Evolutionary conservation across 805 yeast species (phyloP), one percentile per base, ranked within the genome.

Genomic region (Millerago galiae): DNA sequence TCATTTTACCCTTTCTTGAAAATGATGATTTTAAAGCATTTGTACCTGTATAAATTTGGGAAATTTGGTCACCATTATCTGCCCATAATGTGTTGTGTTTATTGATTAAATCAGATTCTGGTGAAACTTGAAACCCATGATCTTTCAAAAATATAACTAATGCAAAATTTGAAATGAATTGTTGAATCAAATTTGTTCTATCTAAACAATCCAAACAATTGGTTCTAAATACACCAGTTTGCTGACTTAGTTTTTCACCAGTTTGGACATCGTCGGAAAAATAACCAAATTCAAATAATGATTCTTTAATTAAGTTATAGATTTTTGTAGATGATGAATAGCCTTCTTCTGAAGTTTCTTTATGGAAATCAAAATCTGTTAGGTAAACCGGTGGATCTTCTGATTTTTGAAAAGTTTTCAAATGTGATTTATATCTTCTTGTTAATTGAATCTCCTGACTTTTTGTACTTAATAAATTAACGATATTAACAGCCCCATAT

Each of bases 11-110:
- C 25, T 86, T 81, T 58, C 99, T 75, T 2, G 98, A 86, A 57
- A 84, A 93, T 4, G 96, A 88, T 0, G 96, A 86, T 62, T 93
- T 93, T 48, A 93, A 70, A 0, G 99, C 99, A 47, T 95, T 95
- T 0, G 99, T 93, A 25, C 99, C 98, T 0, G 99, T 91, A 63
- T 93, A 93, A 14, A 93, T 91, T 59, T 87, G 95, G 3, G 96
- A 87, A 5, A 93, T 81, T 51, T 88, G 95, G 62, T 93, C 99
- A 43, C 99, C 99, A 61, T 93, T 93, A 61, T 93, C 96, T 1
- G 99, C 99, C 99, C 99, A 93, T 15, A 93, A 66, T 7, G 85
- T 75, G 51, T 90, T 86, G 51, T 90, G 96, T 42, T 81, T 81
- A n/a, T 70, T 63, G 58, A 80, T 72, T 21, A 86, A 65, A 15